Conservation (phyloP, 768 basidiomycete genomes). For the Phylloporus rhodoxanthus region DNA sequence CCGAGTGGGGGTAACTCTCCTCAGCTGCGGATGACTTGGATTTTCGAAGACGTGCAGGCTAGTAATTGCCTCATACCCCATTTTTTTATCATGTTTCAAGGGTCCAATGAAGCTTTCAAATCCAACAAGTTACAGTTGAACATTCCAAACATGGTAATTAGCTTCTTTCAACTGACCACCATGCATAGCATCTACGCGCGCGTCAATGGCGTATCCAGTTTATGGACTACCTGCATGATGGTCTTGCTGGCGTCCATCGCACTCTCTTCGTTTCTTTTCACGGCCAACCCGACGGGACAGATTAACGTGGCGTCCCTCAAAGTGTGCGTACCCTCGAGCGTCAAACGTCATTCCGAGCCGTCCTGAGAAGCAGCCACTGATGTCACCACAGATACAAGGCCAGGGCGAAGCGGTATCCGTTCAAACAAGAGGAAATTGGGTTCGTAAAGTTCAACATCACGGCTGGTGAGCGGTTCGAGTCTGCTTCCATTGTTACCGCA, state of each 20-base stretch:
- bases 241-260: constrained; percentile 64
- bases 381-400: constrained; percentile 37
- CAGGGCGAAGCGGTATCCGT: constrained; percentile 49
- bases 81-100: neutral
- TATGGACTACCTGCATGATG: constrained; percentile 73
- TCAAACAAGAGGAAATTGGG: constrained; percentile 66
- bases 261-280: constrained; percentile 64
- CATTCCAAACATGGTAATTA: constrained; percentile 8
- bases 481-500: constrained; percentile 24
- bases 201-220: constrained; percentile 66
- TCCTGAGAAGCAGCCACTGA: constrained; percentile 7
- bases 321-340: constrained; percentile 40
- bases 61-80: constrained; percentile 7
- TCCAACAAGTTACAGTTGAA: too few relatives aligned
- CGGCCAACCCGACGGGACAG: constrained; percentile 49
- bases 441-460: constrained; percentile 77
- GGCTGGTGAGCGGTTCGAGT: constrained; percentile 49
- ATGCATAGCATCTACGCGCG: constrained; percentile 74
- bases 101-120: neutral
- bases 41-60: too few relatives aligned
- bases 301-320: constrained; percentile 61
- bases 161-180: neutral
- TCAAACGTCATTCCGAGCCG: constrained; percentile 10
- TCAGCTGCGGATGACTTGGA: too few relatives aligned
- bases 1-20: constrained; percentile 20